Conservation (phyloP, 2,329 filamentous ascomycete genomes). For the Pleomassaria siparia region DNA sequence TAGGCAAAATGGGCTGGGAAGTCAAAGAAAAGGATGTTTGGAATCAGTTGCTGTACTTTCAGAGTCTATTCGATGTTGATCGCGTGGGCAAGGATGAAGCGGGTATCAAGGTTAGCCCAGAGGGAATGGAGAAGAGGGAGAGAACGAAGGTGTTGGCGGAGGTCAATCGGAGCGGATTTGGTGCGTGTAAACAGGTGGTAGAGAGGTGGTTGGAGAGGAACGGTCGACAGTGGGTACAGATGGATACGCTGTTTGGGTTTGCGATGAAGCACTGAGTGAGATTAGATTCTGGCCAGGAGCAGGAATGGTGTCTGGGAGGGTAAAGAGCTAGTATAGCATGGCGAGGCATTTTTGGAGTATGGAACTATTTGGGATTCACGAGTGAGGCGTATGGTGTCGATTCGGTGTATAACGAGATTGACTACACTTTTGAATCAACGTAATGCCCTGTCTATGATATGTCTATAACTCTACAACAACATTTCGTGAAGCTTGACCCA, state of each 20-base stretch:
- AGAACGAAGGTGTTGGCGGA: constrained; percentile 69
- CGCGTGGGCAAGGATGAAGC: constrained; percentile 61
- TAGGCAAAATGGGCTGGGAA: constrained; percentile 86
- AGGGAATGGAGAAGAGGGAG: constrained; percentile 51
- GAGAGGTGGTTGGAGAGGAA: constrained; percentile 87
- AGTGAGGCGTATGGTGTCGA: background rate
- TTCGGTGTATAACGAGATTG: background rate
- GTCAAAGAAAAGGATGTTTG: constrained; percentile 87
- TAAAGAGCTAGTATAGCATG: background rate
- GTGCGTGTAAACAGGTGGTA: constrained; percentile 72
- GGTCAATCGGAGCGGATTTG: constrained; percentile 79
- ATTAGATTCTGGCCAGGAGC: background rate
- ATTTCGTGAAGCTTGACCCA: background rate
- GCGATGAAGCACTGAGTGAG: constrained; percentile 38
- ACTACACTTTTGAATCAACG: background rate
- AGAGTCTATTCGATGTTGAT: constrained; percentile 84
- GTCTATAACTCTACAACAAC: background rate
- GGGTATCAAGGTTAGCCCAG: constrained; percentile 59
- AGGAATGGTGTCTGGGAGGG: too few relatives aligned
- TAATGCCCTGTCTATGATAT: background rate
- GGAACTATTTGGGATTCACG: background rate
- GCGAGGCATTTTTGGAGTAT: constrained; percentile 2
- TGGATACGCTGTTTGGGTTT: constrained; percentile 81
- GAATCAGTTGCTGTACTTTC: constrained; percentile 90
- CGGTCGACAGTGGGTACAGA: constrained; percentile 88